Base-by-base conservation (phyloP, 2,329 filamentous ascomycete genomes). In the Aspergillus felis region DNA sequence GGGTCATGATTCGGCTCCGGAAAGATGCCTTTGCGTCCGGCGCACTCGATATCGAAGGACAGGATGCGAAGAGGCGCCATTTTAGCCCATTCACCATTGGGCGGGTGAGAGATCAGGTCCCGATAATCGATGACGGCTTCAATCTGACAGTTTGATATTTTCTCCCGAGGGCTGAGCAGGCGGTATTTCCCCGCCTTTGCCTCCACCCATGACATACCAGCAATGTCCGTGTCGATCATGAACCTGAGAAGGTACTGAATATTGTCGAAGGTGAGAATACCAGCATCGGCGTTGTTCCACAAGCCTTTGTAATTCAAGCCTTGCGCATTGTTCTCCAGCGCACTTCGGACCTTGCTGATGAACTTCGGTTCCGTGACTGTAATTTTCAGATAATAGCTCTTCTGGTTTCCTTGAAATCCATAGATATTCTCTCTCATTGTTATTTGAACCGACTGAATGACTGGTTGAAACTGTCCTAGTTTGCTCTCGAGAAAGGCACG, bases 31-130 rank as follows among this genome's bases (percentile, higher is more conserved):
- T 99, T 97, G 66, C 95, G 89, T 53, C 94, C 94, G 66, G 94
- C 94, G 74, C 94, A 99, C 75, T 99, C 94, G 66, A 99, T 99
- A 84, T 99, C 94, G 69, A 99, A 97, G 4, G 94, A 97, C 49
- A 99, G 77, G 50, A 96, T 89, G 60, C 94, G 87, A 3, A 99
- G 80, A 0, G 94, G 94, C 0, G 95, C 94, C 87, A 97, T 97
- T 77, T 97, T 99, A 28, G 91, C 91, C 92, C 93, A 99, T 71
- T 97, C 92, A 20, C 92, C 93, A 64, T 94, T 89, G 2, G 92
- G 87, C 51, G 90, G 86, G 74, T 97, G 93, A 9, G 94, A 87
- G 61, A 97, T 87, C 8, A 99, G 79, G 67, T 97, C 87, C 57
- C 81, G 79, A 68, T 95, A 96, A 71, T 89, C 87, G 56, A 96